Conservation (phyloP, 1,139 yeast species). For the Blastobotrys proliferans region DNA sequence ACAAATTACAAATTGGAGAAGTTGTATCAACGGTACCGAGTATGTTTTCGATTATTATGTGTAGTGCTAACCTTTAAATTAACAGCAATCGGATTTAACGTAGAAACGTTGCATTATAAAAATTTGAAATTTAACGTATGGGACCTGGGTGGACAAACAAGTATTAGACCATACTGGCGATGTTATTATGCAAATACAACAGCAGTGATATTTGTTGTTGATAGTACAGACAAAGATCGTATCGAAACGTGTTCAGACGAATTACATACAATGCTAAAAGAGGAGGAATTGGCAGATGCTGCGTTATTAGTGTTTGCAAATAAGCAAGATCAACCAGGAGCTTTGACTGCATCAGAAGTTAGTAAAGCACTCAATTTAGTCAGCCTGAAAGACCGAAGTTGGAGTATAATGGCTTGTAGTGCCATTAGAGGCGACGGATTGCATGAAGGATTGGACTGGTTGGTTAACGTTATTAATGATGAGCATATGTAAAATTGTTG, state of each 20-base stretch:
- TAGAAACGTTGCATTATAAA: slow-evolving; percentile 85
- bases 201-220: slow-evolving; percentile 94
- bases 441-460: slow-evolving; percentile 95
- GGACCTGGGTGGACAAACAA: slow-evolving; percentile 97
- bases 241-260: slow-evolving; percentile 84
- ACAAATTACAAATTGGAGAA: slow-evolving; percentile 88
- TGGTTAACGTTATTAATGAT: slow-evolving; percentile 92
- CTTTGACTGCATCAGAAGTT: slow-evolving; percentile 91
- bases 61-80: background rate
- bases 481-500: slow-evolving; percentile 36
- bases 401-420: slow-evolving; percentile 97
- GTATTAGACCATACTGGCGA: slow-evolving; percentile 97
- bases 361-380: slow-evolving; percentile 81
- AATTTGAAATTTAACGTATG: slow-evolving; percentile 83
- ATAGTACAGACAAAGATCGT: slow-evolving; percentile 93
- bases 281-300: slow-evolving; percentile 85
- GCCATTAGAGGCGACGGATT: slow-evolving; percentile 96
- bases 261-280: slow-evolving; percentile 84
- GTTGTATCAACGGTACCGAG: slow-evolving; percentile 90
- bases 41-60: slow-evolving; percentile 28
- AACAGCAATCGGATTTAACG: slow-evolving; percentile 85
- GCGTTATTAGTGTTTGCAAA: slow-evolving; percentile 94
- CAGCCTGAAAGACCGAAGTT: slow-evolving; percentile 88
- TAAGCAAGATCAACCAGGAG: slow-evolving; percentile 96
- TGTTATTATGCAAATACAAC: slow-evolving; percentile 96